Evolutionary conservation across 345 rosid species (phyloP), one percentile per base, ranked within the genome.

Genomic region (Laguncularia racemosa): DNA sequence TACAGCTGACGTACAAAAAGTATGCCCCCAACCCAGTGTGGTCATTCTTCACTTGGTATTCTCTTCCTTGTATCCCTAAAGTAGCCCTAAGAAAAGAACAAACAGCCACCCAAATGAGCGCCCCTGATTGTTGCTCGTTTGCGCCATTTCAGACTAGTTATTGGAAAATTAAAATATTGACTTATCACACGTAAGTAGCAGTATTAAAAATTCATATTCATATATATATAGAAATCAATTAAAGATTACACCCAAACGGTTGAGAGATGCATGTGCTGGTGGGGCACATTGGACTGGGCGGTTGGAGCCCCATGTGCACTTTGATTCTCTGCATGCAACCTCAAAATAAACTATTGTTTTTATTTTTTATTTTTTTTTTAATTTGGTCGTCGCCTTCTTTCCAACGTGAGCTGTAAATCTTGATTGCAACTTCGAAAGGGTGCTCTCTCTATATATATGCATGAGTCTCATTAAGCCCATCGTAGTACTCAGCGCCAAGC

Each of bases 261-360:
- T 55, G 51, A 49, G 52, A 64, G 56, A 3, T 28, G 76, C 84
- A 82, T 82, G 81, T 80, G 81, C 73, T 50, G 55, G 79, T 56
- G 66, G 46, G 40, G 78, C 63, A 48, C 75, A 48, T 43, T 49
- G 55, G 56, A 49, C 64, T 52, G 65, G 66, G 73, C 69, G 63
- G 72, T 73, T 64, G 74, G 75, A 74, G 64, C 49, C 19, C 28
- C 97, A 87, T 91, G 97, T 91, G 96, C 79, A 48, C 50, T 44
- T 71, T 53, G 51, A 62, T 62, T 67, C 62, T 71, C 67, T 50
- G 60, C 43, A 54, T 56, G 59, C 57, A 56, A 59, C 70, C 68
- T 51, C n/a, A 47, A 44, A 67, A 63, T 54, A 53, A 48, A 48
- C 54, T n/a, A 23, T 16, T 14, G 6, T 46, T 14, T 28, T 44